Percentiles rank a stretch among this genome's conserved stretches.
Evolutionary conservation across 176 grass and related monocot genomes (phyloP).

Genomic region (Secale cereale): DNA sequence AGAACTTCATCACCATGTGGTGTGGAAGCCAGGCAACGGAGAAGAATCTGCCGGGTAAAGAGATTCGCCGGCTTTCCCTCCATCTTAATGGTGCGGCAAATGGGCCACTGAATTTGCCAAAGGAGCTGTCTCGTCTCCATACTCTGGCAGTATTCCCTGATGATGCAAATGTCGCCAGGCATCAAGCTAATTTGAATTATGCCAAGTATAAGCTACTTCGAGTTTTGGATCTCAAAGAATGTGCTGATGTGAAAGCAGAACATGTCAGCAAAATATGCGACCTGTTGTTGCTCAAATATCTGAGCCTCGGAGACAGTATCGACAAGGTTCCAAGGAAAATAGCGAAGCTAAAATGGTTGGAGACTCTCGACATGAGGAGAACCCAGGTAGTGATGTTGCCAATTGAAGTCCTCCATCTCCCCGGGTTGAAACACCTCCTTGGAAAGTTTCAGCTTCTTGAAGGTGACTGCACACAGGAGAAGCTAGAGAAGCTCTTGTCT

Average conservation of each 20-base stretch:
- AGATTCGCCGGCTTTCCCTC: slow-evolving; percentile 1
- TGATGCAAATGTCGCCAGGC: neutral
- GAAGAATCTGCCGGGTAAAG: too few relatives aligned
- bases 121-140: neutral
- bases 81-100: neutral
- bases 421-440: neutral
- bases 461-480: too few relatives aligned
- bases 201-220: neutral
- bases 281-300: neutral
- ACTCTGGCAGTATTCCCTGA: neutral
- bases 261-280: neutral
- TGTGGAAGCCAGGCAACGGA: neutral
- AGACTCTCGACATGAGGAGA: slow-evolving; percentile 16
- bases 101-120: neutral
- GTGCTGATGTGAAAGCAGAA: neutral
- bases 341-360: neutral
- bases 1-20: neutral
- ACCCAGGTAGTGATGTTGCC: neutral
- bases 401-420: neutral
- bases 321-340: neutral
- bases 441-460: neutral
- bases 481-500: neutral
- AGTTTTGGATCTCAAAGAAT: neutral
- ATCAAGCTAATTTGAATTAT: neutral
- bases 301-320: neutral